Conservation (phyloP, 2,329 filamentous ascomycete genomes). For the Aschersonia sp. region DNA sequence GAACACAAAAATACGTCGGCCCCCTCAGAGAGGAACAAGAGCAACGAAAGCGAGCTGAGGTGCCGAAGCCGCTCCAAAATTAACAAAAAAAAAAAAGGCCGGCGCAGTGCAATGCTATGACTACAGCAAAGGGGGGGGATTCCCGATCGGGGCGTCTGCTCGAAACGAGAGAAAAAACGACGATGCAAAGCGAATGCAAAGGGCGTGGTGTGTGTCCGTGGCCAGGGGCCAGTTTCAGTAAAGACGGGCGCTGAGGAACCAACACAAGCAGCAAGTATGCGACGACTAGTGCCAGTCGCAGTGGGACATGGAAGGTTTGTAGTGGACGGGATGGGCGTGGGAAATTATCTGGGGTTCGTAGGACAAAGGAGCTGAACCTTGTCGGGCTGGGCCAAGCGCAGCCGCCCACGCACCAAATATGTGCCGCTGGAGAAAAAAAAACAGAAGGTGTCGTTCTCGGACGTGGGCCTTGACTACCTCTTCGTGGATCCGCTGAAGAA, state of each 20-base stretch:
- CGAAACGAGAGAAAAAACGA: slow-evolving; percentile 3
- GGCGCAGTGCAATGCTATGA: slow-evolving; percentile 2
- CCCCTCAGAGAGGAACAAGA: background rate
- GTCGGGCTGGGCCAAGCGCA: slow-evolving; percentile 7
- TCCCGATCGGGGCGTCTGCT: slow-evolving; percentile 2
- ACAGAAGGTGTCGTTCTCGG: slow-evolving; percentile 1
- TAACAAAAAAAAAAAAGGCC: background rate
- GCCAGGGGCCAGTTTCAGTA: slow-evolving; percentile 6
- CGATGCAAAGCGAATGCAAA: slow-evolving; percentile 4
- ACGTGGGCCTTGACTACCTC: slow-evolving; percentile 4
- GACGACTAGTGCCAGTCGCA: slow-evolving; percentile 5
- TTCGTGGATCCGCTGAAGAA: slow-evolving; percentile 3
- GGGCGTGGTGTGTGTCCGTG: slow-evolving; percentile 5
- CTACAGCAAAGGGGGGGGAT: slow-evolving; percentile 1
- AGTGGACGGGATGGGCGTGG: slow-evolving; percentile 8
- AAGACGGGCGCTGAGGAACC: slow-evolving; percentile 4
- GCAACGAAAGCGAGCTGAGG: background rate
- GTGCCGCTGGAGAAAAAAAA: background rate
- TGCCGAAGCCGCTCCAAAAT: too few relatives aligned
- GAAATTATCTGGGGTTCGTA: slow-evolving; percentile 12
- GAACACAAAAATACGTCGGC: background rate
- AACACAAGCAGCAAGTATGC: slow-evolving; percentile 2
- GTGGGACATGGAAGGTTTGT: slow-evolving; percentile 14
- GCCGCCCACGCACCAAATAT: slow-evolving; percentile 4
- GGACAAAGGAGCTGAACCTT: slow-evolving; percentile 7